Conservation (phyloP, 2,329 filamentous ascomycete genomes). For the Emmonsia crescens region DNA sequence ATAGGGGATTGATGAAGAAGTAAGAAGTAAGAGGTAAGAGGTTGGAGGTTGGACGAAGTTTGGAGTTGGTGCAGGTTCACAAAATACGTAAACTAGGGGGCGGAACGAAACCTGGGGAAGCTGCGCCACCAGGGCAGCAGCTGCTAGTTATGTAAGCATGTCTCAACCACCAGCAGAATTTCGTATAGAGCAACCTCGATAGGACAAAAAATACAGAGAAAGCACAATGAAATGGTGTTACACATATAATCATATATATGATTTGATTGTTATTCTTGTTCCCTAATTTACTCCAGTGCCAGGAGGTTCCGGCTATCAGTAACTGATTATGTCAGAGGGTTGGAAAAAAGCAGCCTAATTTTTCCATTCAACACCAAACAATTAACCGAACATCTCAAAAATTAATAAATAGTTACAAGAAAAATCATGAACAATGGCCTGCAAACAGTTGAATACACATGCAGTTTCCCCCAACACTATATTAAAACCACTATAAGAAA, state of each 20-base stretch:
- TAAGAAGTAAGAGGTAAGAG: too few species aligned
- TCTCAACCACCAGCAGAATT: background rate
- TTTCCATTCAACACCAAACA: background rate
- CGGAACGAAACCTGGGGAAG: background rate
- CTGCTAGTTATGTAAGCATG: too few species aligned
- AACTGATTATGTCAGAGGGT: too few species aligned
- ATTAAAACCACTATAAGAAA: background rate
- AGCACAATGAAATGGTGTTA: background rate
- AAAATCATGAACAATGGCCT: background rate
- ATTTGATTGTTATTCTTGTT: background rate
- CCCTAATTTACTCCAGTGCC: background rate
- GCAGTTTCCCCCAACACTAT: background rate
- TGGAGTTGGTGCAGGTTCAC: background rate
- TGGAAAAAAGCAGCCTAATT: too few species aligned
- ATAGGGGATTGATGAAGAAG: background rate
- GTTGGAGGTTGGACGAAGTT: background rate
- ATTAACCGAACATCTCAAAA: background rate
- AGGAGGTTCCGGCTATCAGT: too few species aligned
- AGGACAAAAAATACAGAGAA: background rate
- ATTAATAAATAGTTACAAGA: background rate
- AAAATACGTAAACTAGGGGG: background rate
- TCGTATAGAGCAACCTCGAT: background rate
- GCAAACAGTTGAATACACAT: background rate
- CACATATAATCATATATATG: too few species aligned
- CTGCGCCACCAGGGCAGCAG: too few species aligned